Evolutionary conservation across 1,284 basidiomycete genomes (phyloP), one percentile per base, ranked within the genome.

Genomic region (Golubevia pallescens): DNA sequence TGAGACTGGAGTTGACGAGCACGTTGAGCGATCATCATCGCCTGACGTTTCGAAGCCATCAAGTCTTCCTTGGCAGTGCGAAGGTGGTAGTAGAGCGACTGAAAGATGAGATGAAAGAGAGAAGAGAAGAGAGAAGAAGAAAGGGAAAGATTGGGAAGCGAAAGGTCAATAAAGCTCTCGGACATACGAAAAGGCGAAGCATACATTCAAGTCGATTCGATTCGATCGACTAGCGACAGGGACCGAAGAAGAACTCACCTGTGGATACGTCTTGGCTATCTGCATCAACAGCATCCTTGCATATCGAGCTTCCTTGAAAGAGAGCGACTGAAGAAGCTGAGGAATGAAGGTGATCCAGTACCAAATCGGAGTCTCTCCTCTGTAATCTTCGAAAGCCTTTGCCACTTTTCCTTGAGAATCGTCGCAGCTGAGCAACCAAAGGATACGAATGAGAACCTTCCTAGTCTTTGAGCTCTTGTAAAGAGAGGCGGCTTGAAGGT

Each of bases 271-370:
- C 86, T 96, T 95, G 52, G 96, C 95, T 65, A 99, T 90, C 73
- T 93, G 93, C 69, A 96, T 88, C 57, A 99, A 88, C 61, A 99
- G 90, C 84, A 93, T 92, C 16, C 95, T 90, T 0, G 95, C 96
- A 85, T 96, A 95, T 77, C 93, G 93, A 38, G 93, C 92, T 86
- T 99, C 97, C 60, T 93, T 90, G 70, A 96, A 92, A 5, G 93
- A 93, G 24, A 99, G 89, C 2, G 95, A 94, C 60, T 93, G 87
- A 72, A 95, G 91, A n/a, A 99, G 89, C 82, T 99, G 97, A 14
- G 97, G 97, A 60, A 98, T 95, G 65, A 98, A 89, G 0, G 95
- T 93, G 77, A 99, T 97, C 97, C 97, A 99, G 86, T 95, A 97
- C 97, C 97, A 99, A 75, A 93, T 93, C 10, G 95, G 95, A 5